Base-by-base conservation (phyloP, 768 basidiomycete species). In the Galerina sulciceps region DNA sequence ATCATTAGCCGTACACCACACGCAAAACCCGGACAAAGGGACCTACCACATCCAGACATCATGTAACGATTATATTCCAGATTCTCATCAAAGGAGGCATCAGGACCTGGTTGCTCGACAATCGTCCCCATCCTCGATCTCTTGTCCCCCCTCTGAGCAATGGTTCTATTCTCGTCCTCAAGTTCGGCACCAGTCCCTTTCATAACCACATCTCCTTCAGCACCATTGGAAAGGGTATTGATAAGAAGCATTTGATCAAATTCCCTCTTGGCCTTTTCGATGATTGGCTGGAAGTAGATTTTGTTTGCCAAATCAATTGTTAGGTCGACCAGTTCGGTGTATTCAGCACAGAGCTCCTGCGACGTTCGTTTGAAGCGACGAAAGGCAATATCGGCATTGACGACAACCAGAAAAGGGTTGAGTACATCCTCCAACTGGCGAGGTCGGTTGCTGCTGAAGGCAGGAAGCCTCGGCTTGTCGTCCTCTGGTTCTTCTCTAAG, bases 361-460 rank as follows among this genome's bases (percentile, higher is more conserved):
- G 26, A 8, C 8, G 4, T 4, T 9, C 52, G 23, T 53, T 31
- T 46, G 53, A 53, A 61, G 23, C 43, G 49, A 3, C 56, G 56
- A 22, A 61, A 58, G 1, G 52, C 60, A 1, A 58, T 53, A 1
- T 58, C 41, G 1, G 60, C 60, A 22, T 61, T 23, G 44, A 61
- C 3, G 40, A 55, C 45, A 35, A 58, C 56, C 17, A 61, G 46
- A 43, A 61, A 54, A 10, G 60, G 60, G 31, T 61, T 54, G 35
- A 17, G 56, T 31, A 15, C n/a, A 17, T 41, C 14, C 42, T 14
- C 37, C 11, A 31, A 10, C 31, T 2, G 8, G 8, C 26, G 26
- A 31, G 26, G 4, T 31, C 26, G 4, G 8, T 31, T 31, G 8
- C 26, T 31, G 15, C 3, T 10, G 36, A 45, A 57, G 14, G 56